Conservation (phyloP, 169 alveolate species). For the Eimeria sp. region DNA sequence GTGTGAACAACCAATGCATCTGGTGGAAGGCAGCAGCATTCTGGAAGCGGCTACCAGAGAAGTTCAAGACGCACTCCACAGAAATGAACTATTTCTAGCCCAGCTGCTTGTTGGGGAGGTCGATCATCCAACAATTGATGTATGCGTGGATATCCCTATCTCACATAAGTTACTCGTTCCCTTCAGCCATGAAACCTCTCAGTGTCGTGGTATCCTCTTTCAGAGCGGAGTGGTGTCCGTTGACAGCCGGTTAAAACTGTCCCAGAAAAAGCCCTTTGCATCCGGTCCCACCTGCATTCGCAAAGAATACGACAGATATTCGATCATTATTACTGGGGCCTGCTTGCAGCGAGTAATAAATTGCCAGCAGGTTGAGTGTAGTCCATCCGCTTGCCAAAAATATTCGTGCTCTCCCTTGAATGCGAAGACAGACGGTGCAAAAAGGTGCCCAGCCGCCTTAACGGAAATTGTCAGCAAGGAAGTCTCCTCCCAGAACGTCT, state of each 20-base stretch:
- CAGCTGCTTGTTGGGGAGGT: conserved; percentile 31
- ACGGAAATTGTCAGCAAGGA: neutral
- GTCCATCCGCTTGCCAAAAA: neutral
- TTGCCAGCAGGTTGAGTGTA: conserved; percentile 18
- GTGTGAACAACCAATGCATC: conserved; percentile 21
- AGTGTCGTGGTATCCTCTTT: conserved; percentile 48
- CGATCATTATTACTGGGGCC: conserved; percentile 42
- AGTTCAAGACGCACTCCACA: conserved; percentile 50
- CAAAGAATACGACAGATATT: conserved; percentile 45
- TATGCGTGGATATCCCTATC: conserved; percentile 36
- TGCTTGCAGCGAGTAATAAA: conserved; percentile 26
- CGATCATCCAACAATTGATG: conserved; percentile 42
- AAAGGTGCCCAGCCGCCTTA: neutral
- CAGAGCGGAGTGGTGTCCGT: conserved; percentile 32
- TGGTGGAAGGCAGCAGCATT: conserved; percentile 44
- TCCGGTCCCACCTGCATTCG: neutral
- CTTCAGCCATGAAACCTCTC: conserved; percentile 4
- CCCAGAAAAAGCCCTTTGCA: neutral
- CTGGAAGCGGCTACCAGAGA: conserved; percentile 53
- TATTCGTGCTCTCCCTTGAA: neutral
- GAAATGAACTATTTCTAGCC: conserved; percentile 44
- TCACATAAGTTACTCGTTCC: conserved; percentile 50
- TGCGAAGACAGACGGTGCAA: neutral
- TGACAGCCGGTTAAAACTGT: conserved; percentile 10
- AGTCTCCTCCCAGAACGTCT: neutral